A percentile compares a stretch with the other conserved stretches of the same genome.
These are phyloP conservation scores for Quercus rubra DNA, from an alignment of 306 rosid species.

Conservation along the genomic window DNA sequence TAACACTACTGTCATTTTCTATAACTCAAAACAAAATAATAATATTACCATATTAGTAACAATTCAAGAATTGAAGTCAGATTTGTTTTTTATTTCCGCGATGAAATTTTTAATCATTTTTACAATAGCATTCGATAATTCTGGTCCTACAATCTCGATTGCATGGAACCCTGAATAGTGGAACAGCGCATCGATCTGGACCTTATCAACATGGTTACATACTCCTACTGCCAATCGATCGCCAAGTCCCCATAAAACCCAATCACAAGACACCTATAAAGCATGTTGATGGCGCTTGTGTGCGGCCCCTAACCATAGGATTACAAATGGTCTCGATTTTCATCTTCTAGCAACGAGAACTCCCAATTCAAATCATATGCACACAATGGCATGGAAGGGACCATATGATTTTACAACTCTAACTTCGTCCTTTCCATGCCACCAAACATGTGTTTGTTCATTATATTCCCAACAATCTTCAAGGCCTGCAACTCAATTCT, in stretches of 20 bases:
- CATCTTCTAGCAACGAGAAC: conserved; percentile 38
- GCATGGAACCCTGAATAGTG: conserved; percentile 60
- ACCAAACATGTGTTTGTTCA: conserved; percentile 77
- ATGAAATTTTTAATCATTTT: conserved; percentile 50
- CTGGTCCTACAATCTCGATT: conserved; percentile 47
- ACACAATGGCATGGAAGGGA: conserved; percentile 47
- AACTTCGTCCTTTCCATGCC: conserved; percentile 49
- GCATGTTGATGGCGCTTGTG: conserved; percentile 1
- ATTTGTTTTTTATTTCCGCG: too few relatives aligned
- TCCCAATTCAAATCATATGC: conserved; percentile 64
- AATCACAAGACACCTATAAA: conserved; percentile 43
- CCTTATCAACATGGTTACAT: conserved; percentile 52
- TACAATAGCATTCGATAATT: conserved; percentile 28
- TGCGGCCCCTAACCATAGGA: conserved; percentile 52
- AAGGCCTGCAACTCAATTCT: conserved; percentile 26
- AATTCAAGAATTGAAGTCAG: too few relatives aligned
- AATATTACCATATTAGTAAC: too few relatives aligned
- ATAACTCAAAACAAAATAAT: too few relatives aligned
- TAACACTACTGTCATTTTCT: too few relatives aligned
- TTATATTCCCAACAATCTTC: conserved; percentile 41
- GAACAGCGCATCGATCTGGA: conserved; percentile 49
- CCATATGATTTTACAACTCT: conserved; percentile 46
- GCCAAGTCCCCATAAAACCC: conserved; percentile 61
- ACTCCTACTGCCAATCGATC: conserved; percentile 56
- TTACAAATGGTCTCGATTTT: conserved; percentile 55